Evolutionary conservation across 2,329 filamentous ascomycete genomes (phyloP).

Genomic region (Domatiomyces catenatus): DNA sequence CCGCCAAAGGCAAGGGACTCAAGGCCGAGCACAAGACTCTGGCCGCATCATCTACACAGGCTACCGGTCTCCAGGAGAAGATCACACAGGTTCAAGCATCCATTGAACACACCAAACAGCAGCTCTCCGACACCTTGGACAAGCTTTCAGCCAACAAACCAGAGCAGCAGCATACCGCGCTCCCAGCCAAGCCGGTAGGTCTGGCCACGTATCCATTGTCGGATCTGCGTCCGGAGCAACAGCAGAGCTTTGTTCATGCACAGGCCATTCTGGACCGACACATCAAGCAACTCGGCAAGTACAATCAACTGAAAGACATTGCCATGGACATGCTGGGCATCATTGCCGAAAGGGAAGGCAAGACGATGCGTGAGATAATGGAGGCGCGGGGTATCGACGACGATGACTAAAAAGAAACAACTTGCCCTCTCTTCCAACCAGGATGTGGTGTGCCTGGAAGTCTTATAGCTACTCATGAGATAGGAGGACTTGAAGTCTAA

Average conservation of each 20-base stretch:
- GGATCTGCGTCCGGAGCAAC: background rate
- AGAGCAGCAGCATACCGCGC: background rate
- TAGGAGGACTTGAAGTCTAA: too few relatives aligned
- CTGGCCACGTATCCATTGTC: background rate
- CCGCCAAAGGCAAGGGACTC: background rate
- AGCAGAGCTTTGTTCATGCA: constrained; percentile 20
- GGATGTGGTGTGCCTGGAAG: too few relatives aligned
- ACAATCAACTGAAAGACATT: constrained; percentile 57
- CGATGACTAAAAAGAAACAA: constrained; percentile 7
- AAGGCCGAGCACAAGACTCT: background rate
- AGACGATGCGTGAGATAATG: constrained; percentile 12
- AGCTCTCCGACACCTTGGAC: background rate
- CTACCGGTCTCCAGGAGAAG: background rate
- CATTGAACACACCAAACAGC: background rate
- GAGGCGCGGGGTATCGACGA: constrained; percentile 4
- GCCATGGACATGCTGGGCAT: constrained; percentile 51
- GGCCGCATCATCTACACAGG: background rate
- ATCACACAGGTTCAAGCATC: background rate
- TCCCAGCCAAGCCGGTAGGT: background rate
- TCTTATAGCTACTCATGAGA: too few relatives aligned
- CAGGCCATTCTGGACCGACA: constrained; percentile 44
- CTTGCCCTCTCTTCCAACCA: too few relatives aligned
- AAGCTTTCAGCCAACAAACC: background rate
- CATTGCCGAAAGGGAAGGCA: constrained; percentile 39
- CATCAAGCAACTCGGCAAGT: constrained; percentile 50